Evolutionary conservation across 208 protist species (phyloP).

Genomic region (Leishmania guyanensis): DNA sequence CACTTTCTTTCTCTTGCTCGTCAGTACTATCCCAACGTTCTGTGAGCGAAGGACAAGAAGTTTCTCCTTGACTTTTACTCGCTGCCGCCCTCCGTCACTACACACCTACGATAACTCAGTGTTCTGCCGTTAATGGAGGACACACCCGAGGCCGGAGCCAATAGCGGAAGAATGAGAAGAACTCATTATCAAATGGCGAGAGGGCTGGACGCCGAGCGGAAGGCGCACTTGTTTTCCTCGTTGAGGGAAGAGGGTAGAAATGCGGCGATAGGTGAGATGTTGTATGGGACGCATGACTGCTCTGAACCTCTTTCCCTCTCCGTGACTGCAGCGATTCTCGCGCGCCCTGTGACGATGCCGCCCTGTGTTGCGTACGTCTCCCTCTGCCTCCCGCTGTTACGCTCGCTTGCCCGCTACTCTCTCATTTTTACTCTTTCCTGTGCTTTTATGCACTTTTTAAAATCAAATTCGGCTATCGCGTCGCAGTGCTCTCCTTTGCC

Average conservation of each 20-base stretch:
- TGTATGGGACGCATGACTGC: neutral
- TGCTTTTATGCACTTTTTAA: neutral
- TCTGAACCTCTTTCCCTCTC: neutral
- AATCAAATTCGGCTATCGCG: neutral
- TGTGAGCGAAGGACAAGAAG: neutral
- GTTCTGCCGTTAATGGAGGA: neutral
- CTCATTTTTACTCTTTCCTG: neutral
- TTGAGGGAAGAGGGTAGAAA: neutral
- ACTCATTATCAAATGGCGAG: neutral
- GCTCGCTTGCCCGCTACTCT: neutral
- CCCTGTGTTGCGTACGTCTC: neutral
- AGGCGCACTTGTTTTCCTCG: neutral
- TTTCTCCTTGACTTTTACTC: neutral
- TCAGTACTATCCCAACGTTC: conserved; percentile 34
- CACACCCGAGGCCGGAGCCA: neutral
- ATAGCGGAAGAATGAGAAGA: neutral
- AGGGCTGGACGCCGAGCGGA: neutral
- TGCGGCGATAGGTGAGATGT: neutral
- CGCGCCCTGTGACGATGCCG: neutral
- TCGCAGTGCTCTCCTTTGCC: neutral
- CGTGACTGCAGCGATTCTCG: neutral
- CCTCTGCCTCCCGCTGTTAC: neutral
- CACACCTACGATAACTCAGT: neutral
- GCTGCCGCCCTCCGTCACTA: neutral
- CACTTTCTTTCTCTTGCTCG: conserved; percentile 40